Evolutionary conservation across 2,329 filamentous ascomycete genomes (phyloP), one percentile per base, ranked within the genome.

Genomic region (Botrytis fabae): DNA sequence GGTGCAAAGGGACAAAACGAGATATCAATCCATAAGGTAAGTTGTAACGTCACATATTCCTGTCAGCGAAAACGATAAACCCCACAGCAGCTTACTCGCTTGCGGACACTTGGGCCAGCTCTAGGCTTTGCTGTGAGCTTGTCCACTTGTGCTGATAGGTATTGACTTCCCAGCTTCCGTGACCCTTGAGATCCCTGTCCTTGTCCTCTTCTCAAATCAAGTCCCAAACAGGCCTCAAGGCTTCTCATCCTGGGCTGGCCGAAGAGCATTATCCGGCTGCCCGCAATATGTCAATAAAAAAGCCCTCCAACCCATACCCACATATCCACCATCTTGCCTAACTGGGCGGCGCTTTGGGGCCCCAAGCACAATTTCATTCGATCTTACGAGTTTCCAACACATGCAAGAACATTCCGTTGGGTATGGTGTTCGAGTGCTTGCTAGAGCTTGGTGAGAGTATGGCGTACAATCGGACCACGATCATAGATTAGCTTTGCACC

Each of bases 331-430:
- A 66, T 66, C 64, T 66, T 66, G 18, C 44, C 46, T 22, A 42
- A 22, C 63, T 51, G 65, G 65, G 68, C 46, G 40, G 44, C n/a
- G 51, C n/a, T 48, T 68, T 57, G 25, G 40, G 48, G 46, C 70
- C 70, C 61, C 62, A 59, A 42, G 51, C 32, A 22, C 38, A 38
- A 28, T 46, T 66, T 61, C 44, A 46, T 68, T 72, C 70, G 70
- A 68, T 59, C 62, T 51, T 48, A 59, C 35, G 62, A 22, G 28
- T 59, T 72, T 59, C 70, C 70, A 60, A 60, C 51, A 72, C 25
- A 72, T 72, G 70, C 70, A 72, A 46, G 70, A 72, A 40, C 35
- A 38, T 44, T 60, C 54, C n/a, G 42, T 72, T 46, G 60, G 70
- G 70, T 60, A 60, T 22, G n/a, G 28, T 32, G 66, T 25, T 61